Evolutionary conservation across 345 rosid species (phyloP).

Genomic region (Camelina laxa): DNA sequence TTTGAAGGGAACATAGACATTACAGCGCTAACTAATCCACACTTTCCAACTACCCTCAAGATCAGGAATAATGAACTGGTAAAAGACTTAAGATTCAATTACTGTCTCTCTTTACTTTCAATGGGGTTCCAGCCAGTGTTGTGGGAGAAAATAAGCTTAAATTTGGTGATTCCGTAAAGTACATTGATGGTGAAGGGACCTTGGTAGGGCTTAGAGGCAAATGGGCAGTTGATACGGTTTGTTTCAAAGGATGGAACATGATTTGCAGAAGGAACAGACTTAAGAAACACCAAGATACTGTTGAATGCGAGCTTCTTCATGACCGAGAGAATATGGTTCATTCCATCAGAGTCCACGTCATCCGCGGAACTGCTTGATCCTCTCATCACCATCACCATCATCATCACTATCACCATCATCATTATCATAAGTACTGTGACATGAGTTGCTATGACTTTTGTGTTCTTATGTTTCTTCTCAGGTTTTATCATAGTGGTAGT

Average conservation of each 20-base stretch:
- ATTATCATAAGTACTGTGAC: neutral
- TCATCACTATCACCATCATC: neutral
- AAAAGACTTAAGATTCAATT: neutral
- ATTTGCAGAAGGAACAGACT: slow-evolving; percentile 41
- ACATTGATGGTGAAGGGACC: slow-evolving; percentile 33
- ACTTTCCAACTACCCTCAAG: slow-evolving; percentile 7
- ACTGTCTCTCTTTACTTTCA: neutral
- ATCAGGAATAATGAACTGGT: slow-evolving; percentile 37
- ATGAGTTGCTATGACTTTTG: neutral
- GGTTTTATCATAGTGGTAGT: neutral
- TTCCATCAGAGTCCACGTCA: slow-evolving; percentile 15
- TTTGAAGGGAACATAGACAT: neutral
- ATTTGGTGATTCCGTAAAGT: neutral
- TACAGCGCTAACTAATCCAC: slow-evolving; percentile 3
- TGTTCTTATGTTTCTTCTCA: neutral
- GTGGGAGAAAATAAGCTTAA: neutral
- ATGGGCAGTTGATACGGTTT: slow-evolving; percentile 14
- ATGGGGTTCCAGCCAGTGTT: slow-evolving; percentile 18
- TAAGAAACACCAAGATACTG: neutral
- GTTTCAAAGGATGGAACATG: slow-evolving; percentile 38
- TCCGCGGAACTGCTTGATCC: slow-evolving; percentile 5
- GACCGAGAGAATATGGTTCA: neutral
- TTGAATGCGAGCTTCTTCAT: slow-evolving; percentile 29
- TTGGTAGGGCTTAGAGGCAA: slow-evolving; percentile 5
- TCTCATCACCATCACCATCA: neutral